Evolutionary conservation across 805 yeast genomes (phyloP), one percentile per base, ranked within the genome.

Genomic region (Yamadazyma olivae): DNA sequence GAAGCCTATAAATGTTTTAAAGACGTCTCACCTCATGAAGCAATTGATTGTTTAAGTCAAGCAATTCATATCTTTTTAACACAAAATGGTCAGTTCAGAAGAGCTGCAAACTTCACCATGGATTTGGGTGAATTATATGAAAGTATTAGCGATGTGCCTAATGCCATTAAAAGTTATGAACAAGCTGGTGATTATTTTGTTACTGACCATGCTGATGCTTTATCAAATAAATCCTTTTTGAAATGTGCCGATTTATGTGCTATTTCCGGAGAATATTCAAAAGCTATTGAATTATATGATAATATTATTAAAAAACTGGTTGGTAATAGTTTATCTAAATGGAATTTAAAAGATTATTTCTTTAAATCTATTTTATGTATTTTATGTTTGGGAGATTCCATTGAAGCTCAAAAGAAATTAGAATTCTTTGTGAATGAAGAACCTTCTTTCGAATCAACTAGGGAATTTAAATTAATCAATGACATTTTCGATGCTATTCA

Each of bases 111-210:
- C 55, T 90, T 84, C 66, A 83, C 90, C 56, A 78, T 83, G 70
- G 99, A 93, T 56, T 71, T 93, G 53, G 99, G 90, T 8, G 89
- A 80, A 47, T 60, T 91, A 30, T 87, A 85, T 54, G 98, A 91
- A 61, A 74, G 75, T 30, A 64, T 87, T 15, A 74, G 74, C 33
- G 91, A 90, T 51, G 59, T 67, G 21, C 65, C 70, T 17, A 75
- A 75, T 47, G 97, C 99, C 5, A 73, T 83, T 35, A 71, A 71
- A 36, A 77, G 89, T 19, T 91, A 83, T 56, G 95, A 89, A 54
- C 85, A 83, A 50, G 96, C 99, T 8, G 96, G 96, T 27, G 98
- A 93, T 53, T 93, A 96, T 90, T 90, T 83, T 56, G 75, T 79
- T 37, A 87, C 91, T 43, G 99, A 93, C 61, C 90, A 88, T 40